A percentile compares a stretch with the other conserved stretches of the same genome.
These are phyloP conservation scores for Catharanthus roseus DNA, from an alignment of 257 asterid genomes.

Conservation along the genomic window DNA sequence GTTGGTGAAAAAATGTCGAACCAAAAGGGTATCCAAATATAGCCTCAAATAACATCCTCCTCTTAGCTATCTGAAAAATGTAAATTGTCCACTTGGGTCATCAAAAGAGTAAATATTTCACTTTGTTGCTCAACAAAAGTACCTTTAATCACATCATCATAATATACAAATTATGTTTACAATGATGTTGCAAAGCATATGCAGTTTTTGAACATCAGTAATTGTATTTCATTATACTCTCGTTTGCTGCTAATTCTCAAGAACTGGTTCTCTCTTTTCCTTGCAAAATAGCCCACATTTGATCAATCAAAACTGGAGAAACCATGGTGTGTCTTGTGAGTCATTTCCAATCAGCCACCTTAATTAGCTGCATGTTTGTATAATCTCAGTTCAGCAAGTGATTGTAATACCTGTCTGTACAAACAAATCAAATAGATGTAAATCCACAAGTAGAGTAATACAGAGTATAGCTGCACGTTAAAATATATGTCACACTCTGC, in stretches of 20 bases:
- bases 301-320: constrained; percentile 2
- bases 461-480: neutral
- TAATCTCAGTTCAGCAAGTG: neutral
- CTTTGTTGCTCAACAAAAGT: neutral
- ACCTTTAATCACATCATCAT: neutral
- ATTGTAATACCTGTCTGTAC: neutral
- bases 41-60: no score
- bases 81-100: no score
- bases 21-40: no score
- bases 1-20: no score
- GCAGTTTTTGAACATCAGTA: neutral
- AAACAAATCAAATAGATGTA: neutral
- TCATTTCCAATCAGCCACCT: neutral
- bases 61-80: no score
- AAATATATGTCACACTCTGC: no score
- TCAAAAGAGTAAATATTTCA: neutral
- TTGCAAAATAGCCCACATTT: neutral
- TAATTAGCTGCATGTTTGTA: neutral
- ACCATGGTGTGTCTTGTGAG: neutral
- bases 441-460: neutral
- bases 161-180: neutral
- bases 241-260: neutral
- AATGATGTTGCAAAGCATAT: neutral
- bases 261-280: neutral
- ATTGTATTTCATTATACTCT: neutral